Evolutionary conservation across 2,329 filamentous ascomycete genomes (phyloP), one percentile per base, ranked within the genome.

Genomic region (Venturia carpophila): DNA sequence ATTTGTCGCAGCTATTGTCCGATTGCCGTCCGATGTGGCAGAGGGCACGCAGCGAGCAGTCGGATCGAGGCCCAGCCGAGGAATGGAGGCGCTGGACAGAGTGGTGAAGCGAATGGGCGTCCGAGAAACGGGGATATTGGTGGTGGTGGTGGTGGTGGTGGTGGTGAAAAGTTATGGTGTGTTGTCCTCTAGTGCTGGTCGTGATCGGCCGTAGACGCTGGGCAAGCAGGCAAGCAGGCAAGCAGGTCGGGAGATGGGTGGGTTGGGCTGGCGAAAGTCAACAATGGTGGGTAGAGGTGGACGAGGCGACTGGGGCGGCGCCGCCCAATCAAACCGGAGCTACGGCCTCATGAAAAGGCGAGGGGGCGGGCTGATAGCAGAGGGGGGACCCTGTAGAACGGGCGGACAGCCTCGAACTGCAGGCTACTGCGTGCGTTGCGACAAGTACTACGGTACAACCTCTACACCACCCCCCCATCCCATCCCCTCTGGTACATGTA

Each of bases 61-160:
- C 49, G 49, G 52, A 58, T 58, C 30, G 15, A 37, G 15, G 19
- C 9, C 27, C 52, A 58, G 52, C 52, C 52, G 52, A 58, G 52
- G 52, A 58, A 58, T 58, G 27, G 52, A 58, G 30, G 52, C 30
- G 30, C 30, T 58, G 27, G 9, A n/a, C 27, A 58, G 13, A 5
- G 1, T n/a, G 1, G 30, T 10, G 17, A 11, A 52, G 30, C 30
- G 52, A 58, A 37, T 1, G 52, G 21, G 47, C 5, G 37, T 13
- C 6, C 27, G 30, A 10, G 1, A 1, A 13, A 30, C 21, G 27
- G 15, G 7, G 6, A n/a, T 2, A n/a, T 58, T 34, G 30, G 27
- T 37, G 30, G 27, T 55, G n/a, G n/a, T n/a, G n/a, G n/a, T n/a
- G n/a, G n/a, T n/a, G n/a, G 49, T 13, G 15, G 43, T 21, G 49